Conservation (phyloP, 768 basidiomycete species). For the Trametes punicea region DNA sequence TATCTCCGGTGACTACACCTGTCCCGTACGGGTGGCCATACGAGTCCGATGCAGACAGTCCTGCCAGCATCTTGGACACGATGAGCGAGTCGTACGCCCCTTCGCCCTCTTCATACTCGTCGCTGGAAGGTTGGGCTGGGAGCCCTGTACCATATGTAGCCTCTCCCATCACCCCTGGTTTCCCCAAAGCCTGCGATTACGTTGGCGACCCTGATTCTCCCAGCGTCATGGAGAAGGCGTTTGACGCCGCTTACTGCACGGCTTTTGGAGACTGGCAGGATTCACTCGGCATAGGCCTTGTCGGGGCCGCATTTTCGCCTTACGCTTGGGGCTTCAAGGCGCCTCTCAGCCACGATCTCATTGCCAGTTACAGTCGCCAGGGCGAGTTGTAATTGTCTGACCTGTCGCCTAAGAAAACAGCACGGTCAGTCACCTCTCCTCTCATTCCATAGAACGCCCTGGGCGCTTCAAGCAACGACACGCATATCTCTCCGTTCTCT, state of each 20-base stretch:
- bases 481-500: not conserved
- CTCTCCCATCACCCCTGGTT: conserved; percentile 10
- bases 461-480: not conserved
- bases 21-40: not conserved
- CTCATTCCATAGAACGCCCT: conserved; percentile 11
- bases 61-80: conserved; percentile 12
- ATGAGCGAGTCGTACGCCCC: conserved; percentile 9
- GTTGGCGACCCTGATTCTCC: conserved; percentile 16
- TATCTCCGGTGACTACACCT: conserved; percentile 12
- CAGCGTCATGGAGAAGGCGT: conserved; percentile 26
- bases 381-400: conserved; percentile 19
- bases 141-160: conserved; percentile 16
- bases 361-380: conserved; percentile 21
- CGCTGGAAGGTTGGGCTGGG: conserved; percentile 30
- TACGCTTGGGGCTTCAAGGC: conserved; percentile 1
- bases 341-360: conserved; percentile 7
- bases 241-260: conserved; percentile 25
- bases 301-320: conserved; percentile 4
- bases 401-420: not conserved
- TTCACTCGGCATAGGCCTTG: not conserved
- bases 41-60: conserved; percentile 9
- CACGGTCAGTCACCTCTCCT: conserved; percentile 8
- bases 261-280: conserved; percentile 17
- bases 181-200: conserved; percentile 7
- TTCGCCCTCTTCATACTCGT: conserved; percentile 27